Conservation (phyloP, 306 rosid species). For the Bauhinia variegata region DNA sequence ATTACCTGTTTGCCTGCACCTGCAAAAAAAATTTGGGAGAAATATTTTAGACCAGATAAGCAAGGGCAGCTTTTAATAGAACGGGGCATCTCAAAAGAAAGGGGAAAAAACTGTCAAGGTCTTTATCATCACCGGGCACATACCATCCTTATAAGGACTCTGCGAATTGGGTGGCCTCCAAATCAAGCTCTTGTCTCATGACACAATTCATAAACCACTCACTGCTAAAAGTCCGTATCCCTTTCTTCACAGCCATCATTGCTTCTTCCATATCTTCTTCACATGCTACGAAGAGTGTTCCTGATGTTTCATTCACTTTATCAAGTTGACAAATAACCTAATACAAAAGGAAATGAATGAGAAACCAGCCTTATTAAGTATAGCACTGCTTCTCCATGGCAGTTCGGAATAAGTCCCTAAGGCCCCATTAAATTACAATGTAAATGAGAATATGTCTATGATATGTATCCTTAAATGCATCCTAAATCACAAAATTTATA, state of each 20-base stretch:
- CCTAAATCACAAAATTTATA: not conserved
- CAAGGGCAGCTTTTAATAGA: not conserved
- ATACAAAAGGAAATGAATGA: not conserved
- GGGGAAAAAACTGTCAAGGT: no score
- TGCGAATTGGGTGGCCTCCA: conserved; percentile 79
- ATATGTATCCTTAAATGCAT: conserved; percentile 10
- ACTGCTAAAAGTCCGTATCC: conserved; percentile 69
- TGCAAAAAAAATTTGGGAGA: not conserved
- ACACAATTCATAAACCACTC: conserved; percentile 92
- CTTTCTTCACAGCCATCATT: conserved; percentile 64
- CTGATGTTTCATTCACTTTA: conserved; percentile 54
- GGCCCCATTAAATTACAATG: not conserved
- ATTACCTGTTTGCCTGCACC: not conserved
- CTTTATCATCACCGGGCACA: not conserved
- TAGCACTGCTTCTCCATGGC: not conserved
- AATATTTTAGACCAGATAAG: not conserved
- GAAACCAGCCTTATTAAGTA: not conserved
- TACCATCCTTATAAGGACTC: conserved; percentile 57
- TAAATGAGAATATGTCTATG: conserved; percentile 4
- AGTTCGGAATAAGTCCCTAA: not conserved
- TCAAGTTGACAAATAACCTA: conserved; percentile 57
- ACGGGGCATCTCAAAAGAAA: not conserved
- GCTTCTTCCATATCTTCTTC: conserved; percentile 84
- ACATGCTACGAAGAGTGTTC: conserved; percentile 66
- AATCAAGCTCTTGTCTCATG: conserved; percentile 85